Percentiles rank a stretch among this genome's conserved stretches.
phyloP scores from a whole-genome alignment of 1,139 yeast genomes.

The Lodderomyces margitis region DNA sequence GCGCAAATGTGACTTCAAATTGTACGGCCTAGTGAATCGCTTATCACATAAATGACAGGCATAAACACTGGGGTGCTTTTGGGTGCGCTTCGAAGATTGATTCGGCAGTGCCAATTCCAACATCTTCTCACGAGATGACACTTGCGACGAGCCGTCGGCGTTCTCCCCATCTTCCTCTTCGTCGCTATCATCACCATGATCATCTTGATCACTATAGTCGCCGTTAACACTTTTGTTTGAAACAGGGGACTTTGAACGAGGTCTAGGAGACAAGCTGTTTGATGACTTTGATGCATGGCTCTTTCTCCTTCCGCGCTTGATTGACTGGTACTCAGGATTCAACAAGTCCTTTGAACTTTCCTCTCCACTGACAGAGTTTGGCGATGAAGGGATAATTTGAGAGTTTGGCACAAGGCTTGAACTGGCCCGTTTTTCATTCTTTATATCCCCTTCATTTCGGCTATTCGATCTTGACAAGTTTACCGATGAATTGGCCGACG shows the following conservation, averaged over 20 bases:
- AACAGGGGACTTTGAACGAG: constrained; percentile 16
- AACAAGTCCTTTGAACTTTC: constrained; percentile 19
- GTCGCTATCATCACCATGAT: constrained; percentile 15
- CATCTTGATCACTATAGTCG: constrained; percentile 14
- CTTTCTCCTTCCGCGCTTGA: constrained; percentile 34
- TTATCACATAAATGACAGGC: constrained; percentile 86
- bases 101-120: constrained; percentile 59
- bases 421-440: not conserved
- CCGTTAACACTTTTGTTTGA: constrained; percentile 1
- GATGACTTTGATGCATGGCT: constrained; percentile 24
- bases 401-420: constrained; percentile 20
- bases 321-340: constrained; percentile 33
- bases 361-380: constrained; percentile 8
- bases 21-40: constrained; percentile 87
- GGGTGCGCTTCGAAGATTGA: constrained; percentile 52
- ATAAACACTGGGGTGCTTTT: constrained; percentile 76
- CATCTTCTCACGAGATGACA: constrained; percentile 53
- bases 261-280: constrained; percentile 17
- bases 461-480: constrained; percentile 19
- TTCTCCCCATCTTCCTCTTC: constrained; percentile 18
- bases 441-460: constrained; percentile 3
- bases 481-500: constrained; percentile 33
- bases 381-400: constrained; percentile 16
- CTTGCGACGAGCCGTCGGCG: constrained; percentile 16
- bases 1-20: constrained; percentile 83